Percentiles rank a stretch among this genome's conserved stretches.
Conservation (phyloP, 768 basidiomycete species). For the Glaciozyma antarctica region DNA sequence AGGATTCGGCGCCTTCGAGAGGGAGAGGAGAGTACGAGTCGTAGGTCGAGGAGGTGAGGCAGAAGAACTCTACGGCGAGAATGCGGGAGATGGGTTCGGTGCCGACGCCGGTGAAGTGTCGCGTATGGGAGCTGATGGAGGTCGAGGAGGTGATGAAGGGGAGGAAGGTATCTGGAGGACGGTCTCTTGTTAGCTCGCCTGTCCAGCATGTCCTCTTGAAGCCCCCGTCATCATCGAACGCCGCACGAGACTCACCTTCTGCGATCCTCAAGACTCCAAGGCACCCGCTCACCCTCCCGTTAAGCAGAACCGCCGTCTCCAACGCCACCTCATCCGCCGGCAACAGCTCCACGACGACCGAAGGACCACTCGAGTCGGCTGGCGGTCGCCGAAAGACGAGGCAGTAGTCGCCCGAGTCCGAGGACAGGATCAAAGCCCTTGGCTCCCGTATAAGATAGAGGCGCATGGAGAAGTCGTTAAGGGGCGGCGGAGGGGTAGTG, state of each 20-base stretch:
- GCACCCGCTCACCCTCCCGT: constrained; percentile 11
- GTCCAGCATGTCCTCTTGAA: neutral
- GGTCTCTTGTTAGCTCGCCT: neutral
- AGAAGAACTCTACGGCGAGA: constrained; percentile 80
- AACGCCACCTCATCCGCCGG: constrained; percentile 64
- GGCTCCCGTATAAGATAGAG: constrained; percentile 17
- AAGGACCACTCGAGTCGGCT: neutral
- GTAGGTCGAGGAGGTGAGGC: constrained; percentile 71
- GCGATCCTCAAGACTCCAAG: constrained; percentile 20
- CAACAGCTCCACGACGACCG: constrained; percentile 67
- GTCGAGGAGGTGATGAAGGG: constrained; percentile 65
- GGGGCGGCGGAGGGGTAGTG: neutral
- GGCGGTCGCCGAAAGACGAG: constrained; percentile 17
- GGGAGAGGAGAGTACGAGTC: constrained; percentile 52
- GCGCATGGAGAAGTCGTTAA: neutral
- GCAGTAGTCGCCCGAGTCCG: constrained; percentile 1
- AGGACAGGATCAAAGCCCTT: constrained; percentile 9
- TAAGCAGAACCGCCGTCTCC: constrained; percentile 53
- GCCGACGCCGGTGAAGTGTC: constrained; percentile 48
- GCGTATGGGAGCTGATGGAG: constrained; percentile 45
- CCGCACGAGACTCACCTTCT: constrained; percentile 11
- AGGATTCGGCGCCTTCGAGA: neutral
- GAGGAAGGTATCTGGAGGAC: constrained; percentile 64
- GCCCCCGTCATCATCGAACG: neutral
- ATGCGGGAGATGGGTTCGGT: constrained; percentile 67